Percentiles rank a stretch among this genome's conserved stretches.
Evolutionary conservation across 2,329 filamentous ascomycete species (phyloP).

Genomic region (Trichoderma sp.): DNA sequence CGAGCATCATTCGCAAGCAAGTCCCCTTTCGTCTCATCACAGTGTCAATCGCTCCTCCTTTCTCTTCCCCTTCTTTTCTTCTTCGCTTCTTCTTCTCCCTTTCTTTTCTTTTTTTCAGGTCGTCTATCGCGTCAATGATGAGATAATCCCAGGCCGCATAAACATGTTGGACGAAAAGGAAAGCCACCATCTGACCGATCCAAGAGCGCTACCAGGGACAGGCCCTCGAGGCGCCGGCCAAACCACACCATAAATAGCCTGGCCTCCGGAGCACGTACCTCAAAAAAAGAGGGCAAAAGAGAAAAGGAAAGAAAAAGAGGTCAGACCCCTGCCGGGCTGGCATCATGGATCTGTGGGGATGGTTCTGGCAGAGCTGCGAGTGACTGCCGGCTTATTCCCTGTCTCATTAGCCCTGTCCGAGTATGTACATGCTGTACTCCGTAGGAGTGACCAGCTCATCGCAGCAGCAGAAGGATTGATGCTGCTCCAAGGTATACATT

Average conservation of each 20-base stretch:
- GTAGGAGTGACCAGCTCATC: too few relatives aligned
- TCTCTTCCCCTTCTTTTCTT: neutral
- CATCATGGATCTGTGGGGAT: conserved; percentile 24
- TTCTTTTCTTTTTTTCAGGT: conserved; percentile 5
- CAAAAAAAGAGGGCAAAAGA: neutral
- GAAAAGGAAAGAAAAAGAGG: neutral
- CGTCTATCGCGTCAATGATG: conserved; percentile 26
- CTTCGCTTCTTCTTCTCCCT: neutral
- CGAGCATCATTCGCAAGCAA: too few relatives aligned
- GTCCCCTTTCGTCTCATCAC: neutral
- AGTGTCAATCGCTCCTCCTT: neutral
- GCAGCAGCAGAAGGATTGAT: too few relatives aligned
- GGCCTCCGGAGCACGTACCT: conserved; percentile 12
- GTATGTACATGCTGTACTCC: neutral
- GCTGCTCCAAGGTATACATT: too few relatives aligned
- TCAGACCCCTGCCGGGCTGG: conserved; percentile 15
- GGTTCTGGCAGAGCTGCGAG: conserved; percentile 16
- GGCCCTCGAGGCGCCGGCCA: conserved; percentile 13
- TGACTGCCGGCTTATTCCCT: conserved; percentile 15
- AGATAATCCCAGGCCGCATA: neutral
- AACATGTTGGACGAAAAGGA: conserved; percentile 4
- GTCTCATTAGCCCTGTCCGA: neutral
- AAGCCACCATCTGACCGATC: conserved; percentile 24
- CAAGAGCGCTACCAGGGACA: conserved; percentile 23
- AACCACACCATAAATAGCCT: conserved; percentile 14